Base-by-base conservation (phyloP, 306 rosid species). In the Nissolia schottii region DNA sequence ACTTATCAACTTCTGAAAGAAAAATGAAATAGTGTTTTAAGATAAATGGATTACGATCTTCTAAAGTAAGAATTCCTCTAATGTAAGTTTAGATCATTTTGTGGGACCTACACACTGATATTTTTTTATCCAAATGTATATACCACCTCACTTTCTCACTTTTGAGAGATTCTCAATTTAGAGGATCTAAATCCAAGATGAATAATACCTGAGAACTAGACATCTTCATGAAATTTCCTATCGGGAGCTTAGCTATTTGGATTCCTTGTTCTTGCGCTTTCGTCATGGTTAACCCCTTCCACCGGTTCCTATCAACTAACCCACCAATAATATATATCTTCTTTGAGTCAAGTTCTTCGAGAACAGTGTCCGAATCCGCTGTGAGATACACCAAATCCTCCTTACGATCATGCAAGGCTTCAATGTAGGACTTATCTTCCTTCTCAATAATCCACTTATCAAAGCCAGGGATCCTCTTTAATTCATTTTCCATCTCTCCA, bases 231-330 rank as follows among this genome's bases (percentile, higher is more conserved):
- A 85, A 94, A 54, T 79, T 89, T 57, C 85, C 87, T 18, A 94
- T 91, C 1, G 97, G 99, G 43, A 94, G 97, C 59, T 87, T 94
- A 23, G 96, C 99, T 0, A 91, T 94, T 67, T 86, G 99, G 62
- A 94, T 91, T 51, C 90, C 96, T 83, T 94, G 96, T 73, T 89
- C 96, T 59, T 83, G 66, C 3, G 99, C 97, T 78, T 94, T 94
- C 83, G 87, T 83, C 93, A 87, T 75, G 35, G 97, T 91, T 50
- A 94, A 83, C 41, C 97, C 99, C 80, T 91, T 94, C 92, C 96
- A 89, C 56, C 97, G 63, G 60, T 94, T 94, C 46, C 98, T 88
- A 80, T 94, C 98, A 50, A 94, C 97, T 64, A 91, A 82, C 12
- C 98, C 98, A 45, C 97, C 98, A 71, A 94, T 74, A 37, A 94